Conservation (phyloP, 345 rosid genomes). For the Gossypium herbaceum region DNA sequence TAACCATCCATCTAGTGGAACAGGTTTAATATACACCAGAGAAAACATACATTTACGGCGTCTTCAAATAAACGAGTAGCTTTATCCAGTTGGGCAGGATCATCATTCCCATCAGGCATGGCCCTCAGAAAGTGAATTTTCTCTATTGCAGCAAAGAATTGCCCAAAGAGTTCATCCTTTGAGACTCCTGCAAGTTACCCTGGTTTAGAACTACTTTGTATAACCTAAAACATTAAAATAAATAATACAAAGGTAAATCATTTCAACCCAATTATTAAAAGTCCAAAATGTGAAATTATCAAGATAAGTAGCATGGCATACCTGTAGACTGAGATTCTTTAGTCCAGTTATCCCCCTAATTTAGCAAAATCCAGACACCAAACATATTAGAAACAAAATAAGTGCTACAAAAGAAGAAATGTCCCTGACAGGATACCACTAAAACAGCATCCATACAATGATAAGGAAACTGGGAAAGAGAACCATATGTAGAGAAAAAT, state of each 20-base stretch:
- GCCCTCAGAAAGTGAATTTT: slow-evolving; percentile 49
- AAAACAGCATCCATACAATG: background rate
- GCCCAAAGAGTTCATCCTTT: slow-evolving; percentile 76
- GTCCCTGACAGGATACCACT: background rate
- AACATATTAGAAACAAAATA: background rate
- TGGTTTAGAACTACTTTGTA: slow-evolving; percentile 6
- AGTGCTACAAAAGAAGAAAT: background rate
- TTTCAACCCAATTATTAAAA: background rate
- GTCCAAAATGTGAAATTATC: background rate
- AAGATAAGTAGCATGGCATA: slow-evolving; percentile 12
- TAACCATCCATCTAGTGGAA: slow-evolving; percentile 14
- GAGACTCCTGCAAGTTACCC: slow-evolving; percentile 45
- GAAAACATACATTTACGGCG: slow-evolving; percentile 52
- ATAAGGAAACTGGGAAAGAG: background rate
- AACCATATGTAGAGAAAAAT: background rate
- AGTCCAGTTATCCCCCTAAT: slow-evolving; percentile 36
- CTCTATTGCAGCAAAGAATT: slow-evolving; percentile 79
- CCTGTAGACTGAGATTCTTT: slow-evolving; percentile 29
- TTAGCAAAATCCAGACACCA: slow-evolving; percentile 4
- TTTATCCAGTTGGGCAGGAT: slow-evolving; percentile 59
- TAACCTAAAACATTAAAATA: background rate
- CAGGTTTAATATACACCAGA: slow-evolving; percentile 15
- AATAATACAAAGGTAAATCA: background rate
- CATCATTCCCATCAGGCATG: slow-evolving; percentile 60
- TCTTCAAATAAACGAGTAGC: slow-evolving; percentile 68